Base-by-base conservation (phyloP, 2,329 filamentous ascomycete species). In the Epichloe aotearoae region DNA sequence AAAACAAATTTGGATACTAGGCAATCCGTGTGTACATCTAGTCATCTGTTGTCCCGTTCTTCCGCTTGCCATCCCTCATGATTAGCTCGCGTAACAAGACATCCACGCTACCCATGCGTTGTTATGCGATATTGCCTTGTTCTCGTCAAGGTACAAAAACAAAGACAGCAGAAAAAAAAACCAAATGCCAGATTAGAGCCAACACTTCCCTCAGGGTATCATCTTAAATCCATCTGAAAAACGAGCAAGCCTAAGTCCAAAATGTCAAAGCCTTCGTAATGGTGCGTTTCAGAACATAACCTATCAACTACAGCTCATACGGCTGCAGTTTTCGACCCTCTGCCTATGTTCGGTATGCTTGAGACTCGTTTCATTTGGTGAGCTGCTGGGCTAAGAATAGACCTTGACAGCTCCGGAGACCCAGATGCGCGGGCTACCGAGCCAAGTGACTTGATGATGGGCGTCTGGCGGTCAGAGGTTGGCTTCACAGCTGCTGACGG, bases 361-460 rank as follows among this genome's bases (percentile, higher is more conserved):
- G 59, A 53, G 6, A 65, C 61, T 34, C 64, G 61, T 52, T 67
- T 69, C 57, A 61, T 59, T 50, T 60, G 64, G 40, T 65, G 62
- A 17, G 61, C 58, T 39, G 58, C 56, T 14, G 62, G 58, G 50
- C 64, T 67, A 20, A 65, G 51, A 38, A 64, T 59, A 23, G 65
- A 65, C 50, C 70, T 66, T 43, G 69, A 63, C 53, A 73, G 58
- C 55, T 74, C 71, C n/a, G 71, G 69, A 1, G 72, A 73, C 33
- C 66, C 69, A 10, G 70, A 69, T 34, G 63, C 51, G 11, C 59
- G 59, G 42, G 53, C 57, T 10, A 60, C 48, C 14, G 61, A 45
- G 26, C 59, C 58, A 19, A 63, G 60, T 36, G 66, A 62, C 44
- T 59, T 56, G 12, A 59, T 57, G 33, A 55, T 59, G 3, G 57